Conservation (phyloP, 1,284 basidiomycete species). For the Ganoderma sp. region DNA sequence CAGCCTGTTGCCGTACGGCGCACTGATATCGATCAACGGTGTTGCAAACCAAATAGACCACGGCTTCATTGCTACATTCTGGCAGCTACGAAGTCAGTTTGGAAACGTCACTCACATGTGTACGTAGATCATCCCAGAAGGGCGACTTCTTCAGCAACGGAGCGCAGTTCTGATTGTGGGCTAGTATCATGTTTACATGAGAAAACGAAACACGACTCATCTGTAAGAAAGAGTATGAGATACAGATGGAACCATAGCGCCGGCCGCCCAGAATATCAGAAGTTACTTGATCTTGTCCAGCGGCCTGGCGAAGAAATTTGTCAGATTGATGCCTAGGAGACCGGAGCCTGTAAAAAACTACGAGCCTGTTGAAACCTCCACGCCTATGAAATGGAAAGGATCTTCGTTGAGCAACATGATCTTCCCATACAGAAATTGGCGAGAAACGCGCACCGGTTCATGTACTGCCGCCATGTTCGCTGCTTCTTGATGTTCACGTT, state of each 20-base stretch:
- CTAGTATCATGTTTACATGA: constrained; percentile 26
- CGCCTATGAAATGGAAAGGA: constrained; percentile 52
- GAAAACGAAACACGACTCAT: constrained; percentile 25
- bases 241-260: neutral
- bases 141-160: neutral
- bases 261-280: neutral
- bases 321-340: constrained; percentile 11
- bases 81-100: neutral
- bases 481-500: constrained; percentile 81
- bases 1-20: neutral
- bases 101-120: constrained; percentile 4
- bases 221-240: constrained; percentile 9
- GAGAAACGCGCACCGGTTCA: constrained; percentile 74
- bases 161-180: constrained; percentile 17
- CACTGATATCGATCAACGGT: neutral
- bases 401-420: constrained; percentile 22
- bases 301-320: constrained; percentile 50
- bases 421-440: constrained; percentile 12
- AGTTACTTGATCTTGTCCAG: constrained; percentile 72
- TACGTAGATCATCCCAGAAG: constrained; percentile 6
- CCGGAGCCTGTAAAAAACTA: constrained; percentile 18
- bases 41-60: neutral
- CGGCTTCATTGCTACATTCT: neutral
- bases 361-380: constrained; percentile 91
- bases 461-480: constrained; percentile 95